A percentile compares a stretch with the other conserved stretches of the same genome.
Evolutionary conservation across 116 monocot genomes (phyloP).

Genomic region (Dioscorea cayenensis): DNA sequence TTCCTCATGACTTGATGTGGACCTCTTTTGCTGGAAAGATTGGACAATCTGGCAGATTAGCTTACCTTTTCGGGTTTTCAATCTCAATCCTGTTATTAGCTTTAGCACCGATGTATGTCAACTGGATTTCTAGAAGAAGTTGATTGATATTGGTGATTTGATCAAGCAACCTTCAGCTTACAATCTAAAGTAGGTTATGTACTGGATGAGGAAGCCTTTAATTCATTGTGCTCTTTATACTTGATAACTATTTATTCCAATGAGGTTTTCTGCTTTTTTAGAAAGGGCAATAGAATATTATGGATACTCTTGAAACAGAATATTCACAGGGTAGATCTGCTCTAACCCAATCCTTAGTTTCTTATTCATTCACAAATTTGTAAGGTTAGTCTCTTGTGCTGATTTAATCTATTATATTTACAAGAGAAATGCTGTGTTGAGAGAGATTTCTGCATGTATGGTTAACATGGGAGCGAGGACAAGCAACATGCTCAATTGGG

Average conservation of each 20-base stretch:
- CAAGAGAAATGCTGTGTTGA: no score
- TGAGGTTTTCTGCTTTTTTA: neutral
- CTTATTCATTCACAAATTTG: no score
- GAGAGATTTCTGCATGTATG: no score
- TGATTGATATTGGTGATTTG: no score
- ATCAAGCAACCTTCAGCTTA: neutral
- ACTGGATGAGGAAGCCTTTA: neutral
- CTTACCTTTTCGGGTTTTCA: neutral
- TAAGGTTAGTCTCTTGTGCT: no score
- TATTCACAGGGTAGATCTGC: neutral
- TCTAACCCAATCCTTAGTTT: no score
- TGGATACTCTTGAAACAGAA: neutral
- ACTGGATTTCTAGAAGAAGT: neutral
- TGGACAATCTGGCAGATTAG: no score
- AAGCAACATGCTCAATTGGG: no score
- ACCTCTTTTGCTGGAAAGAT: neutral
- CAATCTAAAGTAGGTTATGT: neutral
- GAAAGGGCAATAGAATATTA: neutral
- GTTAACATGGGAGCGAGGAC: no score
- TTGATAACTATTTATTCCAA: neutral
- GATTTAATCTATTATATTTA: no score
- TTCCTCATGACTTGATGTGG: slow-evolving; percentile 4
- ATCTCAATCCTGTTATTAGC: slow-evolving; percentile 3
- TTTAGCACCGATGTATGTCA: neutral
- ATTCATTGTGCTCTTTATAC: neutral